Base-by-base conservation (phyloP, 345 rosid species). In the Lepidium sativum region DNA sequence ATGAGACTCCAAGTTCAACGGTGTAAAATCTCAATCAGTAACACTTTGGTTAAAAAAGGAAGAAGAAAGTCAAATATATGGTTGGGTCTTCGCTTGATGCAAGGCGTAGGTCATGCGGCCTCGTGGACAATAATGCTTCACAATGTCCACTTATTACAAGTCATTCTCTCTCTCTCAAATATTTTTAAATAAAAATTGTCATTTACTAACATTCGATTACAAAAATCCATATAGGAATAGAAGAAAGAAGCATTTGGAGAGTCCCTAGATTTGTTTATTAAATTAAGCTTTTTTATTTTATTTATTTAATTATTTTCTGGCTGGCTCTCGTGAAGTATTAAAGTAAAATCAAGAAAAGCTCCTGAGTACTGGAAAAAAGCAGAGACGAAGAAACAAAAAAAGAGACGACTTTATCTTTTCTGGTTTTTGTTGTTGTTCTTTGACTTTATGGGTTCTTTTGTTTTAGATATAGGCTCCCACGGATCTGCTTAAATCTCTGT, bases 81-180 rank as follows among this genome's bases (percentile, higher is more conserved):
- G 62, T 70, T 75, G 45, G 59, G 67, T 70, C 68, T 37, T 44
- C 12, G 72, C 77, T 60, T 73, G 72, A 67, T 73, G 63, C 72
- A 25, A 66, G 77, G 77, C 77, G 77, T 59, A 73, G 77, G 77
- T 66, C 63, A 60, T 73, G 77, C 77, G 43, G 56, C 77, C 72
- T 66, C 52, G 72, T 73, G 77, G 77, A 44, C 58, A 73, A 73
- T 73, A 73, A 73, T 67, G 67, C 68, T 66, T 66, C 67, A 60
- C 77, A 73, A 43, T 73, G 71, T 37, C 77, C 67, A 66, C 63
- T 66, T 66, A 59, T 66, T 59, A 72, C 62, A 53, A 51, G 4
- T 41, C 70, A 40, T 51, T 23, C 33, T 33, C 12, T 43, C 60
- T 32, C 50, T 58, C 63, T 67, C 60, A 11, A 8, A 9, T 43